These are phyloP conservation scores for Theobroma grandiflorum DNA, from an alignment of 441 rosid species.

Conservation along the genomic window DNA sequence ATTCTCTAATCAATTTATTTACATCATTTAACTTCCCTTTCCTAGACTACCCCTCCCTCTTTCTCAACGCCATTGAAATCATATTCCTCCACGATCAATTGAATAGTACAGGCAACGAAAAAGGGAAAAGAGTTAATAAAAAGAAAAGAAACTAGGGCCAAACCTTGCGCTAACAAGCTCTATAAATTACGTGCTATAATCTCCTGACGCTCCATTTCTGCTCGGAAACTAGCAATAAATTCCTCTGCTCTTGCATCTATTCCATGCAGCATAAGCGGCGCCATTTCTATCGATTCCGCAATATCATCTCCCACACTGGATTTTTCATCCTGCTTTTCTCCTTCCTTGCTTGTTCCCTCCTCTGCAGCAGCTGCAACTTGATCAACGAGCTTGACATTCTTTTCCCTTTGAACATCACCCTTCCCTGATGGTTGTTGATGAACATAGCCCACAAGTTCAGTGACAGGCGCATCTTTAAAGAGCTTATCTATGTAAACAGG, in stretches of 20 bases:
- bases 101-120: background rate
- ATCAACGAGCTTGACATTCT: constrained; percentile 23
- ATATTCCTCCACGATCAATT: background rate
- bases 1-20: background rate
- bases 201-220: constrained; percentile 63
- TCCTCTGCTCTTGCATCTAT: constrained; percentile 85
- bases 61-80: background rate
- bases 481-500: constrained; percentile 68
- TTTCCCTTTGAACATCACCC: background rate
- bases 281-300: constrained; percentile 66
- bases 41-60: background rate
- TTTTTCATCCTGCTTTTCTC: constrained; percentile 16
- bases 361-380: constrained; percentile 5
- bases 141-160: background rate
- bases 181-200: constrained; percentile 49
- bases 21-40: background rate
- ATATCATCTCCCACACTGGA: constrained; percentile 40
- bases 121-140: background rate
- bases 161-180: background rate
- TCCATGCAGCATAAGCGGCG: constrained; percentile 57
- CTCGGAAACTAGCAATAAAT: constrained; percentile 69
- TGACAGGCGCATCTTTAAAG: constrained; percentile 40
- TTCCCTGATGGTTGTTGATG: constrained; percentile 5
- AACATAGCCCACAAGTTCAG: constrained; percentile 21
- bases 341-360: constrained; percentile 35